A percentile compares a stretch with the other conserved stretches of the same genome.
phyloP scores from a whole-genome alignment of 140 eudicot genomes.

The Flaveria floridana region DNA sequence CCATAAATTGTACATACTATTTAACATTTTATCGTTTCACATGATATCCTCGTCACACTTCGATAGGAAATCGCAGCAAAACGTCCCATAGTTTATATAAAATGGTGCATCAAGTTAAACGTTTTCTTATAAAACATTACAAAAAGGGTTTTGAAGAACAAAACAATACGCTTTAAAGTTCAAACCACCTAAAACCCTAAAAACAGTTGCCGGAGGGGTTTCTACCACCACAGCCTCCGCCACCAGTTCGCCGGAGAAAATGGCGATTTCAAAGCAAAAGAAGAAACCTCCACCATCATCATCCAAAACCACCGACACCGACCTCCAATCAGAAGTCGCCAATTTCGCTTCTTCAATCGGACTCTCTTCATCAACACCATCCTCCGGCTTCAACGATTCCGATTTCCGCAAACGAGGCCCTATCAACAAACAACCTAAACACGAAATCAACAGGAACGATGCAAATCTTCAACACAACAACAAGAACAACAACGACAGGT shows the following conservation, averaged over 20 bases:
- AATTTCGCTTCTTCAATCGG: slow-evolving; percentile 88
- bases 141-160: background rate
- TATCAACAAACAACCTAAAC: slow-evolving; percentile 24
- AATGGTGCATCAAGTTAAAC: too few relatives aligned
- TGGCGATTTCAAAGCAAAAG: slow-evolving; percentile 46
- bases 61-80: too few relatives aligned
- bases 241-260: slow-evolving; percentile 32
- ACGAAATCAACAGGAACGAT: slow-evolving; percentile 4
- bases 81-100: too few relatives aligned
- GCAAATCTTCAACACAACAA: slow-evolving; percentile 9
- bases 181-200: slow-evolving; percentile 39
- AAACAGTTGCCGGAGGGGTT: background rate
- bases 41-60: too few relatives aligned
- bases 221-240: slow-evolving; percentile 7
- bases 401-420: slow-evolving; percentile 66
- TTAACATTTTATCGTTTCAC: too few relatives aligned
- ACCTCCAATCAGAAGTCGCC: slow-evolving; percentile 64
- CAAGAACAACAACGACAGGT: slow-evolving; percentile 17
- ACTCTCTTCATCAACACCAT: slow-evolving; percentile 55
- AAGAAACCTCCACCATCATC: slow-evolving; percentile 34
- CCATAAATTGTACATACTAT: too few relatives aligned
- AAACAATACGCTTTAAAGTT: background rate
- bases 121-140: background rate
- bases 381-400: slow-evolving; percentile 69
- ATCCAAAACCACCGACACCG: slow-evolving; percentile 34